Conservation (phyloP, 2,329 filamentous ascomycete species). For the Fusarium decemcellulare region DNA sequence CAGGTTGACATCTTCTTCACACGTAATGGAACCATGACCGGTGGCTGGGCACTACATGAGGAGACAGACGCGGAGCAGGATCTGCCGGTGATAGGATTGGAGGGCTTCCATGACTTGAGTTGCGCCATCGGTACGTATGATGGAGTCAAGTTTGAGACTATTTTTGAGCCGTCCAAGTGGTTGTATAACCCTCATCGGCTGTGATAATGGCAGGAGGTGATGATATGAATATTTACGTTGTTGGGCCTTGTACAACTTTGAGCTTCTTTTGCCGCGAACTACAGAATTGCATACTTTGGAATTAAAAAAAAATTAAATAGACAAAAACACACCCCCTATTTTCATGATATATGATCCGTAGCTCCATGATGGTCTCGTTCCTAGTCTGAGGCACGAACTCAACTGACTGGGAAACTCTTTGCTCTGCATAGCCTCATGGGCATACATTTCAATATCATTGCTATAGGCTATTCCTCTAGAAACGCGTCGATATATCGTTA, state of each 20-base stretch:
- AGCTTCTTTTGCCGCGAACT: not conserved
- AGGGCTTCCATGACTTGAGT: slow-evolving; percentile 79
- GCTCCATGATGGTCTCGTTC: no score
- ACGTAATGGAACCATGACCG: slow-evolving; percentile 71
- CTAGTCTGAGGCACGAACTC: no score
- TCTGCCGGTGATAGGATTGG: slow-evolving; percentile 74
- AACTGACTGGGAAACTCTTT: no score
- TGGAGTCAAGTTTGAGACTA: slow-evolving; percentile 76
- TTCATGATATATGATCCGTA: not conserved
- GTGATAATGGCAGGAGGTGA: slow-evolving; percentile 8
- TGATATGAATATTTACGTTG: not conserved
- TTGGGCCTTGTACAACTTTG: not conserved
- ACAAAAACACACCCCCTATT: slow-evolving; percentile 10
- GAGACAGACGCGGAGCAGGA: slow-evolving; percentile 76
- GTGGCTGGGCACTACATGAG: slow-evolving; percentile 81
- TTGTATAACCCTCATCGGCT: slow-evolving; percentile 57
- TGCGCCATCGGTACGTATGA: slow-evolving; percentile 81
- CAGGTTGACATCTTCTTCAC: slow-evolving; percentile 74
- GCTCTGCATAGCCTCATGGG: no score
- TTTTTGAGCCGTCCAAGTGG: slow-evolving; percentile 73
- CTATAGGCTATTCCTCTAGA: no score
- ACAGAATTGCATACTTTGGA: not conserved
- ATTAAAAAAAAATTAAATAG: not conserved
- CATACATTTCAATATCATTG: no score
- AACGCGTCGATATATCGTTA: no score